Base-by-base conservation (phyloP, 2,329 filamentous ascomycete genomes). In the Xylariaceae sp. region DNA sequence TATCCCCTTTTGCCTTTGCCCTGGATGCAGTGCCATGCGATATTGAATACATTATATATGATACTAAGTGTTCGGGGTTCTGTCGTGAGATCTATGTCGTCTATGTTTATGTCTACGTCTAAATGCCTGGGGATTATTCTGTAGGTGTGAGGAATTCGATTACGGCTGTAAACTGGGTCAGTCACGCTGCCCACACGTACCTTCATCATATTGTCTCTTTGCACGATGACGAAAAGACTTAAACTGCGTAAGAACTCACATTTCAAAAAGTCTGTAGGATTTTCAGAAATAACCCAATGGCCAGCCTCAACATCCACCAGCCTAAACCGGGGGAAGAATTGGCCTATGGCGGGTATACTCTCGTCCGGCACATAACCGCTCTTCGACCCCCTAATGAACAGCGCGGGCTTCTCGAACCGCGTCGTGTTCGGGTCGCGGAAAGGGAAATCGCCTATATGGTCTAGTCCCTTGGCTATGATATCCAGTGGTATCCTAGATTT, bases 251-350 rank as follows among this genome's bases (percentile, higher is more conserved):
- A 39, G 35, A 48, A 44, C 78, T 66, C 66, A 90, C 88, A 85
- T 75, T 80, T 73, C 63, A 85, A 81, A 58, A 95, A 95, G 10
- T 76, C 83, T 63, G 90, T 83, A 0, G 90, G 89, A 60, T 90
- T 85, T 73, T 95, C 90, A n/a, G 87, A 89, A 54, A 92, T 90
- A 5, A 95, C 74, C 90, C 90, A 95, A 67, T 95, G 90, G 0
- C 90, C 90, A 9, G 85, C 80, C 35, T 94, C 85, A 31, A 95
- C 72, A 68, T 92, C 86, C 43, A 76, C 81, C 30, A 94, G 62
- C 64, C 81, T 72, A 62, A 94, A 95, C 19, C 76, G 75, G 11
- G 90, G 90, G 63, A 95, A 95, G 70, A 95, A 94, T 55, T 82
- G 77, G 3, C 89, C 88, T 58, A 94, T 85, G 15, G 86, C 71